These are phyloP conservation scores for Buddleja alternifolia DNA, from an alignment of 257 asterid species.

Conservation along the genomic window DNA sequence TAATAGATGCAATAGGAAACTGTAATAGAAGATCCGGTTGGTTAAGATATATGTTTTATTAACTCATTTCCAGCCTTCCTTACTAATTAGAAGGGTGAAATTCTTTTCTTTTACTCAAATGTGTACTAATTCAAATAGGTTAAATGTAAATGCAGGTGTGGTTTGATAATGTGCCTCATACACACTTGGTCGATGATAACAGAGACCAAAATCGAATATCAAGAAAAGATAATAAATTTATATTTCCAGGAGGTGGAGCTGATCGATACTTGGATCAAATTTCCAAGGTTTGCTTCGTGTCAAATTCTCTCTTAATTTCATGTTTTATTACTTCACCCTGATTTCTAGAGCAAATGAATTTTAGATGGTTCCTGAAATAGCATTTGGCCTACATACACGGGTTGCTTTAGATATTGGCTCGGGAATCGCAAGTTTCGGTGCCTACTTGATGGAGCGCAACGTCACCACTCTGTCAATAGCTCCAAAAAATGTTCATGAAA, in stretches of 20 bases:
- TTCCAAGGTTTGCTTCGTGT: constrained; percentile 51
- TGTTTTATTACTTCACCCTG: constrained; percentile 16
- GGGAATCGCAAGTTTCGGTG: constrained; percentile 60
- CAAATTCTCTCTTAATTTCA: not conserved
- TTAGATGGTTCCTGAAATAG: constrained; percentile 63
- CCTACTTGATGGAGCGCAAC: constrained; percentile 53
- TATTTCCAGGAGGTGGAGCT: constrained; percentile 43
- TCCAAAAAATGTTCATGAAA: constrained; percentile 45
- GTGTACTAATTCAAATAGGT: not conserved
- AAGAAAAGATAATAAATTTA: constrained; percentile 40
- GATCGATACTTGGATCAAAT: constrained; percentile 54
- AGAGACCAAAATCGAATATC: constrained; percentile 33
- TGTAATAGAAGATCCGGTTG: too few species aligned
- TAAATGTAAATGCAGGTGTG: constrained; percentile 46
- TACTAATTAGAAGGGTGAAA: constrained; percentile 9
- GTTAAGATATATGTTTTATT: too few species aligned
- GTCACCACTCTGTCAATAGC: constrained; percentile 64
- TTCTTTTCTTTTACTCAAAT: not conserved
- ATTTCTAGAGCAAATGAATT: constrained; percentile 19
- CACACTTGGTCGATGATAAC: constrained; percentile 35
- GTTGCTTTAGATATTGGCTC: constrained; percentile 62
- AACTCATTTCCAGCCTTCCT: not conserved
- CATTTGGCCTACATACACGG: constrained; percentile 55
- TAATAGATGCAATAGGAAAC: too few species aligned
- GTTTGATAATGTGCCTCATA: constrained; percentile 49